Evolutionary conservation across 805 yeast genomes (phyloP), one percentile per base, ranked within the genome.

Genomic region (Hanseniaspora lindneri): DNA sequence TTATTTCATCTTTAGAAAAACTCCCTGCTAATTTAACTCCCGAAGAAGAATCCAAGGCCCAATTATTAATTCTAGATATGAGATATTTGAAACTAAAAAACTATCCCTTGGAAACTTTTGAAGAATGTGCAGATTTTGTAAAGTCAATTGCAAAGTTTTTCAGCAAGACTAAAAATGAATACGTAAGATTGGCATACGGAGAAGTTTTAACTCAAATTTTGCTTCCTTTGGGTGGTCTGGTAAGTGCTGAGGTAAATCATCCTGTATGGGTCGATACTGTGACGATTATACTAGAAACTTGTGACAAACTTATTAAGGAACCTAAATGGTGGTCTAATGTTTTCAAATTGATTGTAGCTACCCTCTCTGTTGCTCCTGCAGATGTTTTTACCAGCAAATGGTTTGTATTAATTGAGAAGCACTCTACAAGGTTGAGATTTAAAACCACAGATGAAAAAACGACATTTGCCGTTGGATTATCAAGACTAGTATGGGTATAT

Each of bases 191-290:
- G 51, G 88, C 95, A 1, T 94, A 89, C 59, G 83, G 92, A 41
- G 95, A 86, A 54, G 95, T 86, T 1, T 69, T 88, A 34, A 73
- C 81, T 49, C 79, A 76, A 47, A 71, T 92, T 23, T 65, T 92
- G 2, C 66, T 86, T 35, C 94, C 96, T 0, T 62, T 92, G 21
- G 94, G 96, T 0, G 89, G 85, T 8, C 71, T 78, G 1, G 70
- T 88, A 28, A 85, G 96, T 0, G 97, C 96, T 0, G 99, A 92
- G 60, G 88, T 86, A 0, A 89, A 92, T 58, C 95, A 89, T 61
- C 98, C 98, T 3, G 77, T 82, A 1, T 92, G 98, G 99, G 79
- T 80, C 0, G 83, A 78, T 35, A 92, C 96, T 0, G 75, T 86
- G 47, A 73, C 74, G 20, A 66, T 70, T 17, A 76, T 89, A 13